phyloP scores from a whole-genome alignment of 2,329 filamentous ascomycete genomes.

The Cryphonectria radicalis region DNA sequence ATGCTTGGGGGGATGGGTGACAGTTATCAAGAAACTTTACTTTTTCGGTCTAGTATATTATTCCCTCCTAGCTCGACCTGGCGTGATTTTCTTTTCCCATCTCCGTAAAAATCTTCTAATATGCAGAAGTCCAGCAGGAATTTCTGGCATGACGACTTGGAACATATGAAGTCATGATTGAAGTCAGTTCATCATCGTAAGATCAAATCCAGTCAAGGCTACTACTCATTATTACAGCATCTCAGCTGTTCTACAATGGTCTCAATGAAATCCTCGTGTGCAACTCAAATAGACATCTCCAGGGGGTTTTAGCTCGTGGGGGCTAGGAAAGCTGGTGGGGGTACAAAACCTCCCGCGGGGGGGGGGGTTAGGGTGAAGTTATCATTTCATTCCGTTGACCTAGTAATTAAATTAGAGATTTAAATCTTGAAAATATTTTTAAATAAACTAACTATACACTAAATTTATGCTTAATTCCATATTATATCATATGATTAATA shows the following conservation, averaged over 20 bases:
- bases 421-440: no score
- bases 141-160: neutral
- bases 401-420: no score
- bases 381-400: no score
- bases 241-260: neutral
- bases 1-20: neutral
- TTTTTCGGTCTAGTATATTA: neutral
- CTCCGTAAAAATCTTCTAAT: neutral
- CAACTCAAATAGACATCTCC: no score
- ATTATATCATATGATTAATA: no score
- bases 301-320: no score
- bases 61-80: neutral
- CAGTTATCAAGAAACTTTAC: neutral
- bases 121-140: neutral
- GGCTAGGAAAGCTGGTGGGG: no score
- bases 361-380: no score
- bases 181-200: neutral
- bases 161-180: neutral
- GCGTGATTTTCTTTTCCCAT: neutral
- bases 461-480: no score
- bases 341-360: no score
- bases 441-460: no score
- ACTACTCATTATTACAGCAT: neutral
- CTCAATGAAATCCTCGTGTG: neutral
- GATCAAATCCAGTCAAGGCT: neutral